Percentiles rank a stretch among this genome's conserved stretches.
These are phyloP conservation scores for Penicillium frequentans DNA, from an alignment of 2,329 filamentous ascomycete species.

Conservation along the genomic window DNA sequence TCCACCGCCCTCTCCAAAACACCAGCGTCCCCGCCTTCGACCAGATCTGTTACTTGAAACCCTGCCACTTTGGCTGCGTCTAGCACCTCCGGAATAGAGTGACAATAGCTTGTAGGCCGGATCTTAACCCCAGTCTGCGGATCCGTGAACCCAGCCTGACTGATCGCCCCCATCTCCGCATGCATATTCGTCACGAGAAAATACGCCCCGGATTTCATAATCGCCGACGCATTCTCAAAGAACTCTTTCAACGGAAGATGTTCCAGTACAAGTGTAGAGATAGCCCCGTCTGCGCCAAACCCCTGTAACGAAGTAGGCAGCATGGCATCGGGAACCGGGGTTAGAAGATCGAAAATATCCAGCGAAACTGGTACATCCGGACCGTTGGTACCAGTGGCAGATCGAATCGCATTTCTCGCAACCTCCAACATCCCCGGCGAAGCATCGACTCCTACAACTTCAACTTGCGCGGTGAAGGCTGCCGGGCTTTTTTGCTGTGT, in stretches of 20 bases:
- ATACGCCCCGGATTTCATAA: conserved; percentile 50
- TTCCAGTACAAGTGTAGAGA: conserved; percentile 65
- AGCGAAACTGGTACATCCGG: not conserved
- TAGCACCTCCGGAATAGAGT: conserved; percentile 55
- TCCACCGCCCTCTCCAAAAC: conserved; percentile 49
- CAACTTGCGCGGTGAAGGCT: conserved; percentile 20
- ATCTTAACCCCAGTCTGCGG: conserved; percentile 56
- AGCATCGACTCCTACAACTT: conserved; percentile 57
- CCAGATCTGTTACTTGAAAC: conserved; percentile 44
- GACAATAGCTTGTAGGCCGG: conserved; percentile 58
- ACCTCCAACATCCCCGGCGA: conserved; percentile 59
- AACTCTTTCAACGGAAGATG: conserved; percentile 61
- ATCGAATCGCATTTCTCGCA: conserved; percentile 44
- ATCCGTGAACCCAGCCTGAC: conserved; percentile 64
- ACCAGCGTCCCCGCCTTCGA: conserved; percentile 16
- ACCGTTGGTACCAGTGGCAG: conserved; percentile 26
- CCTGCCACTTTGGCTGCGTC: conserved; percentile 48
- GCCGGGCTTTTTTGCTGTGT: not conserved
- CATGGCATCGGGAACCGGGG: conserved; percentile 7
- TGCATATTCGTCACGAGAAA: conserved; percentile 70
- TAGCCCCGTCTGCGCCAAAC: conserved; percentile 45
- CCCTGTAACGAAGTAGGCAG: conserved; percentile 18
- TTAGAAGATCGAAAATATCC: conserved; percentile 40
- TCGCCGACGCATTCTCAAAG: conserved; percentile 49
- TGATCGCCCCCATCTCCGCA: conserved; percentile 59